Evolutionary conservation across 2,329 filamentous ascomycete genomes (phyloP), one percentile per base, ranked within the genome.

Genomic region (Didymella segeticola): DNA sequence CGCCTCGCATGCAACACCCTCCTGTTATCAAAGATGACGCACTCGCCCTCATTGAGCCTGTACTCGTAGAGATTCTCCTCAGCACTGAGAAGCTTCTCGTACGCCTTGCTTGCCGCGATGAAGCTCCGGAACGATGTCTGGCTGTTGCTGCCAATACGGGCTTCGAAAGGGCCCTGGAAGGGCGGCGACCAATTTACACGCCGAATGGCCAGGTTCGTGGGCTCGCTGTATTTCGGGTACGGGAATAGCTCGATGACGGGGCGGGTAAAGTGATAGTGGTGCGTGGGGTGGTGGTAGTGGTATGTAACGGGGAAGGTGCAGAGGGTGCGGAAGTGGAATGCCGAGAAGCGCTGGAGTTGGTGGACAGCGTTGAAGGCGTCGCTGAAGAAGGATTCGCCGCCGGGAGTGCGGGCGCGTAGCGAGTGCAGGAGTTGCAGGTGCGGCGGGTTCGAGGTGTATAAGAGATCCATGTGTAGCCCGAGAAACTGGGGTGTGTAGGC

Each of bases 1-100:
- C 80, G 83, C 4, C 95, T 81, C 0, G 92, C 93, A 78, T 98
- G 95, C 69, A 96, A 75, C n/a, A 96, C 81, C 15, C 93, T 82
- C 54, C 86, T 78, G 70, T 98, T 98, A 71, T 96, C 89, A 70
- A 99, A 98, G n/a, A 99, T 82, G 11, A 93, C 92, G 70, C 91
- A 96, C 68, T 96, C 90, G 3, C 93, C 95, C 4, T 89, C 86
- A 47, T 86, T 79, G 73, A 97, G 79, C 74, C 88, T 88, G 53
- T 88, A 80, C 78, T 93, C 82, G 67, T 88, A 89, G 47, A 91
- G 75, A 55, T 84, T 84, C 4, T 78, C 69, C 0, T 81, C 75
- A 1, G 79, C 69, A 60, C 90, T 86, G 20, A 95, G 75, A 0
- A 83, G 60, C 0, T 70, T 53, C 42, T 86, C 81, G 64, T 96